Conservation (phyloP, 192 early-diverging fungal genomes). For the Entomortierella chlamydospora region DNA sequence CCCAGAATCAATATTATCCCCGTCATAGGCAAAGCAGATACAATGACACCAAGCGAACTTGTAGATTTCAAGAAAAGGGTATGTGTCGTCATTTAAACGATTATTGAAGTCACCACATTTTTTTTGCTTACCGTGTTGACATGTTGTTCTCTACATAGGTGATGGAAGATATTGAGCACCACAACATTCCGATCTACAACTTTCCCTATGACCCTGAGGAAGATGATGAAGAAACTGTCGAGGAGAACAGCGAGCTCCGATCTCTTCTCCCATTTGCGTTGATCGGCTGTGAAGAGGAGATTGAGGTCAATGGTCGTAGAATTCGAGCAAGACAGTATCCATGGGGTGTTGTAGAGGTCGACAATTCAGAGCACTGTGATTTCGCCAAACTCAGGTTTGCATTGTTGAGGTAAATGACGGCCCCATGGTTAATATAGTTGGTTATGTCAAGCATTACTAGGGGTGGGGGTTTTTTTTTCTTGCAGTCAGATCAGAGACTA, state of each 20-base stretch:
- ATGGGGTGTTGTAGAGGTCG: slow-evolving; percentile 97
- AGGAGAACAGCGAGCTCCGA: slow-evolving; percentile 97
- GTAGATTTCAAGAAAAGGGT: slow-evolving; percentile 89
- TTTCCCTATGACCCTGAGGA: slow-evolving; percentile 97
- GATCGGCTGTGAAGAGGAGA: slow-evolving; percentile 94
- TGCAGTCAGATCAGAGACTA: background rate
- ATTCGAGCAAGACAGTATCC: slow-evolving; percentile 94
- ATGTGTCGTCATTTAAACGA: slow-evolving; percentile 12
- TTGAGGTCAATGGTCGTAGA: slow-evolving; percentile 85
- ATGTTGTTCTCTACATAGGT: slow-evolving; percentile 53
- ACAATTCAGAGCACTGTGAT: slow-evolving; percentile 96
- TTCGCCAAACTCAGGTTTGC: slow-evolving; percentile 94
- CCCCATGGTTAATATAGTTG: too few species aligned
- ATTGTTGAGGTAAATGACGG: slow-evolving; percentile 79
- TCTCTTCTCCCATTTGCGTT: slow-evolving; percentile 94
- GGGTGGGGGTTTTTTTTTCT: background rate
- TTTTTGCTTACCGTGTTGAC: background rate
- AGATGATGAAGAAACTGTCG: slow-evolving; percentile 97
- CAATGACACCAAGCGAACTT: slow-evolving; percentile 88
- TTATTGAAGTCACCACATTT: slow-evolving; percentile 2
- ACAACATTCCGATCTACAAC: slow-evolving; percentile 97
- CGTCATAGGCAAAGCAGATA: slow-evolving; percentile 93
- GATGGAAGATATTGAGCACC: slow-evolving; percentile 96
- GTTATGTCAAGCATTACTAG: too few species aligned
- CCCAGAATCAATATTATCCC: slow-evolving; percentile 96